Evolutionary conservation across 306 rosid genomes (phyloP), one percentile per base, ranked within the genome.

Genomic region (Rubus parviflorus): DNA sequence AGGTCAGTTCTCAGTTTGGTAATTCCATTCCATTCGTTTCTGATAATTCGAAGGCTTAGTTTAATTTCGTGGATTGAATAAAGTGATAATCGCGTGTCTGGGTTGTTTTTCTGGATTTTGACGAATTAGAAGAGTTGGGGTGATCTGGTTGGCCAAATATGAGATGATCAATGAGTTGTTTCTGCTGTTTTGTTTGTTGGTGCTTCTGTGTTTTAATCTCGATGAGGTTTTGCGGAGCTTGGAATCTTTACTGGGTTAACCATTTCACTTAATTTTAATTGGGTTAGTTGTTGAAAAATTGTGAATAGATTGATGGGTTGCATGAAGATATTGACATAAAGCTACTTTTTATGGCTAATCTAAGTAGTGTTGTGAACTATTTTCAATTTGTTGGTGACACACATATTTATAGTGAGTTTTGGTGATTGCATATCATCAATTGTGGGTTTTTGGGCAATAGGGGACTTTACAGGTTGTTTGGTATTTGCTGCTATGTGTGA

Each of bases 1-100:
- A 86, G 92, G 97, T 83, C 80, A 25, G 79, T 77, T 79, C 80
- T 81, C 69, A 64, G 53, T 76, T 64, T 17, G 65, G 61, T 64
- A 41, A 51, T 76, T 51, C n/a, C 61, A 47, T 76, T 83, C 47
- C 46, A 0, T 19, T 53, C 42, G 6, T 41, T 20, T 68, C 40
- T 15, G 19, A 46, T 22, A 47, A 25, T 46, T 23, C 54, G 12
- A 11, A 1, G 19, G 48, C 4, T 45, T 56, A 37, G 14, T 8
- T 22, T 14, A 42, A 61, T 81, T 80, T 16, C 6, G 70, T 76
- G 83, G 51, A 70, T 81, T 25, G 10, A 42, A 16, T 40, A 37
- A 42, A 15, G 53, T n/a, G 72, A 73, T 74, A 70, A 60, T 23
- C 65, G 65, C 2, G 54, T 38, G 61, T 0, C 35, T 68, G 13